Evolutionary conservation across 2,329 filamentous ascomycete genomes (phyloP).

Genomic region (Aspergillus sp.): DNA sequence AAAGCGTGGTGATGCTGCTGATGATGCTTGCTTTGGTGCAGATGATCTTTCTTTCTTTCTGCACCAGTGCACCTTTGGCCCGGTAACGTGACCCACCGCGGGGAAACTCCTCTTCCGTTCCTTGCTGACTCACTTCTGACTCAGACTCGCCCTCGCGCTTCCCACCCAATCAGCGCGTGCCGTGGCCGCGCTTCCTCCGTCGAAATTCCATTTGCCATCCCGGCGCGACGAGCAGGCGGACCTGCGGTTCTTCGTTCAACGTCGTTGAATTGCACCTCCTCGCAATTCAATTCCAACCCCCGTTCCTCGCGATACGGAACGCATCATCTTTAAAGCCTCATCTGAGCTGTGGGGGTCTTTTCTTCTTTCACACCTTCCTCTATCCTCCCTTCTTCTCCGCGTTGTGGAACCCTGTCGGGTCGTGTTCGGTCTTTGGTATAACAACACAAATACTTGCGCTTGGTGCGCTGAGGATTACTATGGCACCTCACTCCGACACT

Average conservation of each 20-base stretch:
- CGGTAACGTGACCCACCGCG: slow-evolving; percentile 36
- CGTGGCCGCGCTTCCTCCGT: slow-evolving; percentile 17
- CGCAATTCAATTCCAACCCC: too few species aligned
- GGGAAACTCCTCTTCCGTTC: slow-evolving; percentile 24
- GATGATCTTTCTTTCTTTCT: slow-evolving; percentile 23
- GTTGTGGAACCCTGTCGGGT: background rate
- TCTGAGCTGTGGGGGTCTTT: background rate
- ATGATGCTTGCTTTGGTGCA: slow-evolving; percentile 5
- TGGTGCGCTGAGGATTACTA: slow-evolving; percentile 23
- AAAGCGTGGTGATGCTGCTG: slow-evolving; percentile 5
- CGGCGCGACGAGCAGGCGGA: background rate
- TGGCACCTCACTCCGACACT: slow-evolving; percentile 40
- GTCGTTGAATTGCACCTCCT: background rate
- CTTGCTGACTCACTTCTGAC: slow-evolving; percentile 22
- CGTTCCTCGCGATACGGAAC: too few species aligned
- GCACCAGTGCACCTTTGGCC: slow-evolving; percentile 10
- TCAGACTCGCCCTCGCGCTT: slow-evolving; percentile 4
- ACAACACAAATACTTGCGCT: slow-evolving; percentile 14
- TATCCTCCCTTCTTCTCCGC: background rate
- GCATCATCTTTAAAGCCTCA: background rate
- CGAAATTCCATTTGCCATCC: slow-evolving; percentile 27
- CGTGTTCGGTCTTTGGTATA: background rate
- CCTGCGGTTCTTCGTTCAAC: slow-evolving; percentile 10
- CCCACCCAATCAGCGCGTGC: slow-evolving; percentile 33
- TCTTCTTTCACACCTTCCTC: background rate